phyloP scores from a whole-genome alignment of 345 rosid genomes.

The Eucalyptus erythrocorys region DNA sequence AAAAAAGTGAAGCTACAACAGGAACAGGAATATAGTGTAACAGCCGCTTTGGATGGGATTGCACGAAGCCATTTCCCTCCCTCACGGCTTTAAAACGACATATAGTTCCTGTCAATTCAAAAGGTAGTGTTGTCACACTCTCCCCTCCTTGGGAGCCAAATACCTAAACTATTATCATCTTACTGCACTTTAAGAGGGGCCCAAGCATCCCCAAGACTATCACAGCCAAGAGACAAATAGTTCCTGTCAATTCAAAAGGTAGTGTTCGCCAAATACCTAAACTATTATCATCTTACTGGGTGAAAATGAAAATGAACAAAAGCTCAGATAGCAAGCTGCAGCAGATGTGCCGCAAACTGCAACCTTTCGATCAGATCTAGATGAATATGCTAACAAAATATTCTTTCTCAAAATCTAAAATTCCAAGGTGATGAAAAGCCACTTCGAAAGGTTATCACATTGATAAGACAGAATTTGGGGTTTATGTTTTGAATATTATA shows the following conservation, averaged over 20 bases:
- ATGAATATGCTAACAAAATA: background rate
- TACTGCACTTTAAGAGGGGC: too few species aligned
- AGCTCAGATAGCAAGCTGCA: background rate
- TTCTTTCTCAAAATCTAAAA: background rate
- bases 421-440: background rate
- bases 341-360: background rate
- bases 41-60: too few species aligned
- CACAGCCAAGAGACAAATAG: background rate
- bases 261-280: background rate
- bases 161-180: background rate
- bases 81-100: too few species aligned
- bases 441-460: background rate
- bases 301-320: background rate
- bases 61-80: too few species aligned
- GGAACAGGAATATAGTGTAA: background rate
- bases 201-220: background rate
- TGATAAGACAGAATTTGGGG: background rate
- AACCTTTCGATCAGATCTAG: background rate
- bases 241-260: background rate
- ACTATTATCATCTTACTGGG: background rate
- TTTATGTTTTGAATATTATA: background rate
- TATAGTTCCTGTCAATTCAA: background rate
- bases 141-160: too few species aligned
- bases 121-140: background rate
- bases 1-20: background rate